Evolutionary conservation across 352 stramenopile genomes (phyloP), one percentile per base, ranked within the genome.

Genomic region (Pythium pyrilobum): DNA sequence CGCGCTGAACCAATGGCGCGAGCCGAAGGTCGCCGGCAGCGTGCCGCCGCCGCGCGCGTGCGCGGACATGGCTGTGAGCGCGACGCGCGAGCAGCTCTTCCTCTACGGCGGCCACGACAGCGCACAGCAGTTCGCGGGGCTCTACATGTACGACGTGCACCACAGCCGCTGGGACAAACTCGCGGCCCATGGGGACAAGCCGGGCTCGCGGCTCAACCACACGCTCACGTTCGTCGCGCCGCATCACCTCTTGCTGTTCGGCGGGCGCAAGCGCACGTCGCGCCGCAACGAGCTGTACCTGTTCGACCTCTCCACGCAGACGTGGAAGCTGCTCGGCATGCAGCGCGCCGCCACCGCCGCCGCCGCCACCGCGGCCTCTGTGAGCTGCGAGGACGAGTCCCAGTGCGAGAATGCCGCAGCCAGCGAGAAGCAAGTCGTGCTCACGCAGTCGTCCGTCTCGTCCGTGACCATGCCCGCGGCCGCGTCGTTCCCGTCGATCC

Each of bases 51-150:
- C 77, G 6, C 67, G 80, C 27, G 67, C 77, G 15, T 83, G 78
- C 59, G 73, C 77, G 0, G 69, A 62, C 7, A 69, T 90, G 36
- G 66, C 77, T 1, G 74, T 67, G 28, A 75, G 45, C 37, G 41
- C 68, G n/a, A 62, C 62, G 49, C 60, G 56, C 8, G 74, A 77
- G 27, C 81, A 77, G 42, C 57, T 90, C 56, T 88, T 87, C 49
- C 32, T 90, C 18, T 83, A 81, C 64, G 80, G 80, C 20, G 80
- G 77, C 23, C 74, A 69, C 41, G 73, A 87, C 36, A 62, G 62
- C 10, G 74, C 71, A 28, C 62, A 75, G 37, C 69, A 84, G 29
- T 88, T 84, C 42, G 77, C 71, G 10, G 77, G 72, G 15, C 51
- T 88, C 23, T 86, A 75, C 38, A 45, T 83, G 28, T 90, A 72